Base-by-base conservation (phyloP, 768 basidiomycete genomes). In the Amanita rimosa region DNA sequence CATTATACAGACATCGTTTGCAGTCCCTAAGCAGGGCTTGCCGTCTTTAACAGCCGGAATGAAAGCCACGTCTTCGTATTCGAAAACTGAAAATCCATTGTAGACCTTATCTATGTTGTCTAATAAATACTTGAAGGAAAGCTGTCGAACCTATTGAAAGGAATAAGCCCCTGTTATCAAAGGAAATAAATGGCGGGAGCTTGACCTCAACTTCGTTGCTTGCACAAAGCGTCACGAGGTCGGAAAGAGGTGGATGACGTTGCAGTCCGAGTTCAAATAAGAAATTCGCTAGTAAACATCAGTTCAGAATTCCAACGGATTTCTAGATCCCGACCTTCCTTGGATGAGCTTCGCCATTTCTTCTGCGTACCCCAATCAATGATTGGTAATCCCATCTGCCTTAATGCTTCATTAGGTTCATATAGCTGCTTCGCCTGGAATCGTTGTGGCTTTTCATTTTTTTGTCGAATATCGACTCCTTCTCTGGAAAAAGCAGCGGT, bases 401-500 rank as follows among this genome's bases (percentile, higher is more conserved):
- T 75, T 48, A 93, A 79, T 2, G 73, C 68, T 31, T 83, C 81
- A 1, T 72, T 54, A 1, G 96, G 95, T 58, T 97, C 95, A 57
- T 94, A 97, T 4, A 99, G 70, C 48, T 89, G 79, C 29, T 72
- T 67, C 0, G 91, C 87, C 36, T 71, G 79, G 57, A 70, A 76
- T 17, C 89, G 69, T 16, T 58, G 54, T 6, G 64, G 62, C 55
- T 74, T 76, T 50, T 63, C 49, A 45, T 52, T 49, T 41, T 44
- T 36, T 34, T 33, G 22, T 19, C 8, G 49, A 43, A 54, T 16
- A 3, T 54, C 52, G 0, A 53, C 41, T n/a, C 57, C 60, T 59
- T 86, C 86, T 52, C 68, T 73, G 0, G 77, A 77, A 58, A 97
- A 93, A 1, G 89, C 91, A 6, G 82, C 70, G 6, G 95, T 99